phyloP scores from a whole-genome alignment of 2,329 filamentous ascomycete species.

The Xylariales sp. region DNA sequence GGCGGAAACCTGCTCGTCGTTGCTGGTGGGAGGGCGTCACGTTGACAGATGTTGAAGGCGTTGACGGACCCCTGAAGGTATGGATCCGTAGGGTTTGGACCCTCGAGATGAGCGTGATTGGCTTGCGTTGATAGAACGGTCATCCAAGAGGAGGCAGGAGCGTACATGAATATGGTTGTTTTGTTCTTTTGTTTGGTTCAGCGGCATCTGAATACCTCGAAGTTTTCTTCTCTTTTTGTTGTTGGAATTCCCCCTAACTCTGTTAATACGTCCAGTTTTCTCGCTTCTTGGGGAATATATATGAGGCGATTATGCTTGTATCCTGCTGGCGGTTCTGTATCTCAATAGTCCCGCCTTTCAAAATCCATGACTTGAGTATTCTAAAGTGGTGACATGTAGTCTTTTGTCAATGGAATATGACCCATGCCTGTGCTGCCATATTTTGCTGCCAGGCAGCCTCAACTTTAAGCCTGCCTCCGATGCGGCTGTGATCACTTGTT shows the following conservation, averaged over 20 bases:
- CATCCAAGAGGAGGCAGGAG: conserved; percentile 15
- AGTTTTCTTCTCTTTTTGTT: neutral
- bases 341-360: too few species aligned
- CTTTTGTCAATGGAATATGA: too few species aligned
- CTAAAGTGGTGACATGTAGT: too few species aligned
- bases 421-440: too few species aligned
- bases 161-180: neutral
- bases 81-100: conserved; percentile 99
- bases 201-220: neutral
- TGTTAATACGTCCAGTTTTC: neutral
- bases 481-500: too few species aligned
- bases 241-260: neutral
- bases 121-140: conserved; percentile 56
- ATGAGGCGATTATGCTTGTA: neutral
- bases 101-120: conserved; percentile 94
- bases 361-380: too few species aligned
- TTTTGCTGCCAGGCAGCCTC: too few species aligned
- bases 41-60: conserved; percentile 81
- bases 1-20: conserved; percentile 90
- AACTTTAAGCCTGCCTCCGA: too few species aligned
- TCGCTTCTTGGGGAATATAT: neutral
- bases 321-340: too few species aligned
- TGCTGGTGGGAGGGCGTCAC: conserved; percentile 99
- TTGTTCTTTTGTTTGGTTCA: neutral
- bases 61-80: conserved; percentile 89